These are phyloP conservation scores for Pseudonectria foliicola DNA, from an alignment of 2,329 filamentous ascomycete species.

Conservation along the genomic window DNA sequence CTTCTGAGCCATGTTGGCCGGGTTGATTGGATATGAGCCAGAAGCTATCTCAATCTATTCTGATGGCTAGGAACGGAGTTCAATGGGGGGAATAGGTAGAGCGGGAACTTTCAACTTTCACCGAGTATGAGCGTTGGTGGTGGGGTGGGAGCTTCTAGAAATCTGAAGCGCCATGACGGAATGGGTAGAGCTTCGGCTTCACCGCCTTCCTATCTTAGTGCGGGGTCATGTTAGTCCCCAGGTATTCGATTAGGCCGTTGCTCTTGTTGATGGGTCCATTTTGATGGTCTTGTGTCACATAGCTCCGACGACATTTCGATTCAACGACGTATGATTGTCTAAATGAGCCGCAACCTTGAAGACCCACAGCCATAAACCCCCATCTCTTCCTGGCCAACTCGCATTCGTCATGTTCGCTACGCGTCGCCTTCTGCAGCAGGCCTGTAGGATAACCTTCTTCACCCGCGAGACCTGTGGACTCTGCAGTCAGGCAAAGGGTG, in stretches of 20 bases:
- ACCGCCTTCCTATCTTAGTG: constrained; percentile 31
- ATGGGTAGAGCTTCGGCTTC: constrained; percentile 12
- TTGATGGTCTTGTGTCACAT: no score
- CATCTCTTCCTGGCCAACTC: no score
- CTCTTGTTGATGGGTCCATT: neutral
- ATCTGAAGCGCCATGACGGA: constrained; percentile 20
- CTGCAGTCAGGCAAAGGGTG: constrained; percentile 60
- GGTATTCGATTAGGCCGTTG: constrained; percentile 8
- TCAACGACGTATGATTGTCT: no score
- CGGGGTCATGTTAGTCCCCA: constrained; percentile 16
- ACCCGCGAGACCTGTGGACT: constrained; percentile 65
- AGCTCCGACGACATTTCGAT: neutral
- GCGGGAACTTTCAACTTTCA: neutral
- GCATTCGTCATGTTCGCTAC: constrained; percentile 43
- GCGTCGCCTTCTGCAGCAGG: constrained; percentile 41
- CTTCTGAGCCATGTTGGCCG: constrained; percentile 60
- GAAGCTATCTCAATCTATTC: no score
- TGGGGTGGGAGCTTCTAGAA: constrained; percentile 38
- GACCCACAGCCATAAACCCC: no score
- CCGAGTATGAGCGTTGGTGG: constrained; percentile 11
- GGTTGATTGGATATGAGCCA: constrained; percentile 1
- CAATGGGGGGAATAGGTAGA: no score
- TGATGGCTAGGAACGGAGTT: neutral
- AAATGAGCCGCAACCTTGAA: no score
- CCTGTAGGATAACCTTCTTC: constrained; percentile 66